phyloP scores from a whole-genome alignment of 2,329 filamentous ascomycete genomes.

The Aspergillus clavatus region DNA sequence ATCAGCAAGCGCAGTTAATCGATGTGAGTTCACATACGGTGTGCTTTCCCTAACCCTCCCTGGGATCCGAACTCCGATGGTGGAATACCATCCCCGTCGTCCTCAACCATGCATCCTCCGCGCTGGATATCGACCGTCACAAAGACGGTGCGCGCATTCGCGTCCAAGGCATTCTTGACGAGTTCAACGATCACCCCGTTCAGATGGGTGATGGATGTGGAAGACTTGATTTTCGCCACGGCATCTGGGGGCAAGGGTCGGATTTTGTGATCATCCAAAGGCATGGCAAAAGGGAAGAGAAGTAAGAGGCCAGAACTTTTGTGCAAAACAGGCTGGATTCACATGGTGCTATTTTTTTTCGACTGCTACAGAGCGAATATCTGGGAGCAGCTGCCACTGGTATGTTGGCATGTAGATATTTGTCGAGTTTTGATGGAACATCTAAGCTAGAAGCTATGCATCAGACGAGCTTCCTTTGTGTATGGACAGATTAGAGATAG shows the following conservation, averaged over 20 bases:
- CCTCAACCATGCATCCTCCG: slow-evolving; percentile 74
- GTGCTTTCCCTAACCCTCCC: slow-evolving; percentile 67
- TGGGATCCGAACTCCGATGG: slow-evolving; percentile 64
- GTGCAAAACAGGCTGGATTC: neutral
- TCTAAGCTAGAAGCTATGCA: neutral
- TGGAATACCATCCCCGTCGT: slow-evolving; percentile 75
- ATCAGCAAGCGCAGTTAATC: neutral
- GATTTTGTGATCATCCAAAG: slow-evolving; percentile 45
- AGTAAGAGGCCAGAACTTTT: neutral
- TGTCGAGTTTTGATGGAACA: neutral
- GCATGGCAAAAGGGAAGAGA: slow-evolving; percentile 18
- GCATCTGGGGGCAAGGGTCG: slow-evolving; percentile 65
- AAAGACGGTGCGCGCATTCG: slow-evolving; percentile 62
- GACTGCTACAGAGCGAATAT: neutral
- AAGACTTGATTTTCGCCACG: slow-evolving; percentile 76
- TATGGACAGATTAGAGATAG: neutral
- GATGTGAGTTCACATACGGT: slow-evolving; percentile 50
- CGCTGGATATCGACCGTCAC: slow-evolving; percentile 69
- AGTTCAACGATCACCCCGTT: slow-evolving; percentile 67
- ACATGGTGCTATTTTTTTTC: neutral
- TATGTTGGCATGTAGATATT: neutral
- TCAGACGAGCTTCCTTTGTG: neutral
- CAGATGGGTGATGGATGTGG: slow-evolving; percentile 70
- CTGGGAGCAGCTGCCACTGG: neutral
- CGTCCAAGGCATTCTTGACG: slow-evolving; percentile 80